Percentiles rank a stretch among this genome's conserved stretches.
Conservation (phyloP, 306 rosid genomes). For the Castanopsis chinensis region DNA sequence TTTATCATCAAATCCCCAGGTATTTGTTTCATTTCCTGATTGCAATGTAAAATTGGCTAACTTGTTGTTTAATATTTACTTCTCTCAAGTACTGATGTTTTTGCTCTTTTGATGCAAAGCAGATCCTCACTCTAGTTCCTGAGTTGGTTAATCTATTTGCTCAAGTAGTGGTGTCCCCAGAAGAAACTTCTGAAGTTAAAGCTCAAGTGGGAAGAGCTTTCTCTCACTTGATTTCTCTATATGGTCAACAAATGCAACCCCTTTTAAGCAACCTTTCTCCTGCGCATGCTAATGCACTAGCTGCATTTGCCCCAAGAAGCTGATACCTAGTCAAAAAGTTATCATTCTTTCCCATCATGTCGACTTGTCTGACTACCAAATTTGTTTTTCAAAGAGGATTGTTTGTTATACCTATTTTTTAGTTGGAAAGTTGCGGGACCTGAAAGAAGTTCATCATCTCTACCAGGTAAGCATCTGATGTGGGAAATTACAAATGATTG, state of each 20-base stretch:
- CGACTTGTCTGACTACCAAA: conserved; percentile 8
- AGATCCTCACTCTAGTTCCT: conserved; percentile 89
- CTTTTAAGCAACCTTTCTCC: conserved; percentile 81
- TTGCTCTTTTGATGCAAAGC: conserved; percentile 33
- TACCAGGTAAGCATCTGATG: conserved; percentile 35
- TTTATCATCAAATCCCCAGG: conserved; percentile 87
- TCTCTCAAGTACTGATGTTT: background rate
- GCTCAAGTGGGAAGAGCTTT: conserved; percentile 80
- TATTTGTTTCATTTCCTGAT: conserved; percentile 29
- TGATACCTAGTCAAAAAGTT: conserved; percentile 32
- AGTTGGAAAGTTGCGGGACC: conserved; percentile 23
- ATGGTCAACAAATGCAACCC: conserved; percentile 94
- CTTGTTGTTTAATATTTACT: conserved; percentile 11
- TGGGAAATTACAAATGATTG: conserved; percentile 13
- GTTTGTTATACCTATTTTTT: conserved; percentile 16
- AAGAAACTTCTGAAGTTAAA: conserved; percentile 83
- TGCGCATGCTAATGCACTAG: conserved; percentile 81
- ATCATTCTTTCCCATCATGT: conserved; percentile 10
- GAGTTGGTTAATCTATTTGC: conserved; percentile 89
- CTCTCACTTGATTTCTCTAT: conserved; percentile 78
- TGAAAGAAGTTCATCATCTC: conserved; percentile 21
- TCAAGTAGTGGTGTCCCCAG: conserved; percentile 87
- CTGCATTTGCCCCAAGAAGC: conserved; percentile 73
- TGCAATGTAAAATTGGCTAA: background rate
- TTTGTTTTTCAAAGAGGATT: conserved; percentile 27